Evolutionary conservation across 768 basidiomycete genomes (phyloP).

Genomic region (Amanita pseudoporphyria): DNA sequence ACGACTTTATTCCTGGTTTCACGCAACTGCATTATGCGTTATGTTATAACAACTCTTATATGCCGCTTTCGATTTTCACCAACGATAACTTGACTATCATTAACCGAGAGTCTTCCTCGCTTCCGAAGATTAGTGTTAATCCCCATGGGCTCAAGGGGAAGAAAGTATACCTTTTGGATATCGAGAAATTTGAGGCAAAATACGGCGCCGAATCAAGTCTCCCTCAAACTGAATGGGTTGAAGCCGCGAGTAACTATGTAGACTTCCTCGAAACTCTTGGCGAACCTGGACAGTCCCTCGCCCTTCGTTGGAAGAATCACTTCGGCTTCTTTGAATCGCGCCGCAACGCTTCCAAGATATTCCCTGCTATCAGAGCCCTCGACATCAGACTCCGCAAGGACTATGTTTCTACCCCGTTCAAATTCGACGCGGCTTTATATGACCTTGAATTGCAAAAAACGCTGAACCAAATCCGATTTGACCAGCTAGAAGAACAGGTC

Average conservation of each 20-base stretch:
- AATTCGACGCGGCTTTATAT: neutral
- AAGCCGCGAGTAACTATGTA: neutral
- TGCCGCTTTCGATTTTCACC: neutral
- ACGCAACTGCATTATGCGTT: neutral
- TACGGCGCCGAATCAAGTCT: neutral
- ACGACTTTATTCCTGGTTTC: neutral
- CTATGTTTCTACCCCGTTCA: conserved; percentile 2
- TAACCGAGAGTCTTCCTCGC: neutral
- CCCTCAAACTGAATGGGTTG: neutral
- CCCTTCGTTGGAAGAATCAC: conserved; percentile 4
- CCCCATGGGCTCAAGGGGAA: neutral
- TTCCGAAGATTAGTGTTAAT: neutral
- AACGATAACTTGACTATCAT: neutral
- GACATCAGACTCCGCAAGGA: conserved; percentile 7
- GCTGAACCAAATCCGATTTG: too few species aligned
- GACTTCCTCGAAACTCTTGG: neutral
- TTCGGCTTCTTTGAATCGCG: conserved; percentile 3
- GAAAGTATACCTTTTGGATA: neutral
- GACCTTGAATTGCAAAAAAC: neutral
- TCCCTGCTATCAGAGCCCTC: conserved; percentile 1
- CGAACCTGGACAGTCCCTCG: neutral
- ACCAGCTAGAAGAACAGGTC: too few species aligned
- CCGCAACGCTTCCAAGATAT: neutral
- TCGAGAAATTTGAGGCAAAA: neutral
- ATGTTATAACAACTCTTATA: neutral